Conservation (phyloP, 345 rosid species). For the Salix exigua region DNA sequence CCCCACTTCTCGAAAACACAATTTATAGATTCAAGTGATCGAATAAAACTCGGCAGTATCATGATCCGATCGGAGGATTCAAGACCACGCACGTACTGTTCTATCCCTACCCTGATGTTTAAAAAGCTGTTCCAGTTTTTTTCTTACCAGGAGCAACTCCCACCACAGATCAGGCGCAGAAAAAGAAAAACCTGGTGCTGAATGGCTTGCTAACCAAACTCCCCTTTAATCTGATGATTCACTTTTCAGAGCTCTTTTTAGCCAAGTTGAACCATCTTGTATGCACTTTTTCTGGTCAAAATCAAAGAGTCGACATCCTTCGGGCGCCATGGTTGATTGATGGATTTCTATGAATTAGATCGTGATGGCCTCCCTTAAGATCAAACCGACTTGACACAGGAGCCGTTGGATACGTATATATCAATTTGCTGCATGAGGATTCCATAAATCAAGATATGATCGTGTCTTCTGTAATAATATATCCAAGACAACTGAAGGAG, state of each 20-base stretch:
- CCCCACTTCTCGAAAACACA: too few species aligned
- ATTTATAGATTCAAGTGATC: too few species aligned
- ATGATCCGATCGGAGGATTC: too few species aligned
- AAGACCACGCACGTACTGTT: too few species aligned
- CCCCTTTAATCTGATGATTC: not conserved
- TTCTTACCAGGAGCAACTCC: too few species aligned
- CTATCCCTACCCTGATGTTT: not conserved
- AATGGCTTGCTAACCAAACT: not conserved
- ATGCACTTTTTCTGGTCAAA: conserved; percentile 1
- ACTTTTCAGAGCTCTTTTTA: conserved; percentile 14
- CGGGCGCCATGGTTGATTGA: not conserved
- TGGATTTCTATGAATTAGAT: not conserved
- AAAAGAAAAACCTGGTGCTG: not conserved
- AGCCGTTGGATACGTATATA: conserved; percentile 10
- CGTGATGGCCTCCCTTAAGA: conserved; percentile 17
- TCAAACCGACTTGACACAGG: conserved; percentile 16
- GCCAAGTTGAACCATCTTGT: conserved; percentile 5
- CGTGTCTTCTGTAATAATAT: conserved; percentile 9
- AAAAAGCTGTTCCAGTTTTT: too few species aligned
- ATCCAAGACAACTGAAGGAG: conserved; percentile 10
- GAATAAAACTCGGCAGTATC: too few species aligned
- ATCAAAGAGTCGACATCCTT: not conserved
- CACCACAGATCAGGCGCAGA: not conserved
- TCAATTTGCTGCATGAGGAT: not conserved
- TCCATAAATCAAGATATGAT: conserved; percentile 7